Conservation (phyloP, 2,329 filamentous ascomycete species). For the Stylonectria norvegica region DNA sequence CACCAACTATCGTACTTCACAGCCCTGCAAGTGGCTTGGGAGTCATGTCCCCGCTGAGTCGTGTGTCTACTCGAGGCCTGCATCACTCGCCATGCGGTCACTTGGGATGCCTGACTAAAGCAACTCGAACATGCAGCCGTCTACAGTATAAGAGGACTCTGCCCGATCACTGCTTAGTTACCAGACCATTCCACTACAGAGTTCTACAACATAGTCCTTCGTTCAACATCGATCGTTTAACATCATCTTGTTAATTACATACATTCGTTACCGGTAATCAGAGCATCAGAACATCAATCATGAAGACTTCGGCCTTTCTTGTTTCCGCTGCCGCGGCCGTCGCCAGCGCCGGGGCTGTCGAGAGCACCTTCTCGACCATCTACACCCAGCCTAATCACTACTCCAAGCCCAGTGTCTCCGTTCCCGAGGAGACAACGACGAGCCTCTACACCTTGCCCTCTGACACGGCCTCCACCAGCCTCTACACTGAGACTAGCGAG, state of each 20-base stretch:
- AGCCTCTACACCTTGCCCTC: conserved; percentile 13
- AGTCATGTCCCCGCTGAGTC: not conserved
- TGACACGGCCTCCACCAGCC: too few relatives aligned
- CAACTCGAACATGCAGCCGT: too few relatives aligned
- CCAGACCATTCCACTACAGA: conserved; percentile 22
- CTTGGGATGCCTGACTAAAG: not conserved
- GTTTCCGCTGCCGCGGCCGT: conserved; percentile 35
- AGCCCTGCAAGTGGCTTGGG: not conserved
- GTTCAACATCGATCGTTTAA: conserved; percentile 22
- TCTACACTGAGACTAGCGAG: too few relatives aligned
- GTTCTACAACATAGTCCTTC: conserved; percentile 26
- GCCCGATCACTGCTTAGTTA: conserved; percentile 12
- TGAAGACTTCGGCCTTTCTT: conserved; percentile 36
- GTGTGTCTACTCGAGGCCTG: not conserved
- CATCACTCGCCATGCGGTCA: not conserved
- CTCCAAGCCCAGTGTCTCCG: conserved; percentile 2
- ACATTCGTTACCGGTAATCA: conserved; percentile 16
- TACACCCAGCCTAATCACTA: conserved; percentile 14
- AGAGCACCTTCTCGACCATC: conserved; percentile 19
- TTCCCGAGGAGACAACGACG: conserved; percentile 1
- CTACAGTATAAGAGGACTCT: conserved; percentile 27
- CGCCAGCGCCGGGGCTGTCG: conserved; percentile 32
- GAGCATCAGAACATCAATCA: conserved; percentile 17
- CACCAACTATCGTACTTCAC: conserved; percentile 16
- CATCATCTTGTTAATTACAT: conserved; percentile 1